A percentile compares a stretch with the other conserved stretches of the same genome.
These are phyloP conservation scores for Talaromyces piceae DNA, from an alignment of 2,329 filamentous ascomycete genomes.

Conservation along the genomic window DNA sequence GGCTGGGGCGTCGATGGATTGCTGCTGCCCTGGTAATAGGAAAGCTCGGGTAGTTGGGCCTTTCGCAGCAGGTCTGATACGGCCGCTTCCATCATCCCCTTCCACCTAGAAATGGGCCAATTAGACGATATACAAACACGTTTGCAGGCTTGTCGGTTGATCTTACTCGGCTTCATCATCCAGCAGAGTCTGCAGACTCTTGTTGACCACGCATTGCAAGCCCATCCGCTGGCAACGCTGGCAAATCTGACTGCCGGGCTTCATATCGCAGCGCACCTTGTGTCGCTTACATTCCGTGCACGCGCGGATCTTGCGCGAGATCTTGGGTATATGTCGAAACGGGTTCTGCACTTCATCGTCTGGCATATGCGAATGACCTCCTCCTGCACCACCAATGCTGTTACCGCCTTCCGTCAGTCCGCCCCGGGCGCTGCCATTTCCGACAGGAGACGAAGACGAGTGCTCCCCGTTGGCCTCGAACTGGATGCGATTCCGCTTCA, in stretches of 20 bases:
- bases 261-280: constrained; percentile 50
- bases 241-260: constrained; percentile 41
- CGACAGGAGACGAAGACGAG: constrained; percentile 26
- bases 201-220: constrained; percentile 46
- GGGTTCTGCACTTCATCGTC: constrained; percentile 23
- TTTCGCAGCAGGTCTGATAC: constrained; percentile 32
- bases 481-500: constrained; percentile 34
- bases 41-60: constrained; percentile 29
- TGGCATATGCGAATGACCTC: constrained; percentile 14
- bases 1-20: constrained; percentile 20
- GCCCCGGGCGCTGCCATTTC: constrained; percentile 5
- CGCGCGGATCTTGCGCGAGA: constrained; percentile 41
- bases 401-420: no score
- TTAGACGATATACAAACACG: not conserved
- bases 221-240: constrained; percentile 44
- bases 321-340: constrained; percentile 30
- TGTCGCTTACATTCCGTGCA: constrained; percentile 49
- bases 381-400: constrained; percentile 13
- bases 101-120: constrained; percentile 31
- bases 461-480: constrained; percentile 31
- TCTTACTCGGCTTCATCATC: constrained; percentile 42
- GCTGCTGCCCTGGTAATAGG: constrained; percentile 29
- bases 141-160: no score
- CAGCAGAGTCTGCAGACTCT: constrained; percentile 44
- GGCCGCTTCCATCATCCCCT: constrained; percentile 31